Evolutionary conservation across 1,284 basidiomycete genomes (phyloP), one percentile per base, ranked within the genome.

Genomic region (Polyporus tsugae): DNA sequence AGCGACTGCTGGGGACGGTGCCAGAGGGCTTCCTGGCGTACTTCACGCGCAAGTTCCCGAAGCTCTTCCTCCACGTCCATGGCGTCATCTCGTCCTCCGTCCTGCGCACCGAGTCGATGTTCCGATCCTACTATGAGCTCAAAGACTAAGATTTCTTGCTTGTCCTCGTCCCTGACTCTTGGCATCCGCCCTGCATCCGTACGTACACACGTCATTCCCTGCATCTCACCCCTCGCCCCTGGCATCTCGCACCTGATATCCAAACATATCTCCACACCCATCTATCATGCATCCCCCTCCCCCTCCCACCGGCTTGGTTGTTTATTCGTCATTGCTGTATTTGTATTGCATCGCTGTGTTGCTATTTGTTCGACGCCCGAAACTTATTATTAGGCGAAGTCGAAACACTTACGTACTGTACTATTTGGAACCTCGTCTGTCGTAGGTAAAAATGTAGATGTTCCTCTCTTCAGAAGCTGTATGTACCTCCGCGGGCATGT

Each of bases 11-110:
- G 15, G 97, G 97, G 9, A 83, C 92, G 5, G 91, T 99, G 84
- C 97, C 98, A 0, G 92, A 94, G 71, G 97, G 97, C 13, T 99
- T 96, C 84, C 81, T 99, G 66, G 82, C 86, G 4, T 99, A 99
- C 81, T 99, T 99, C 78, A 98, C 96, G 0, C 85, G 89, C 52
- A 90, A 96, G n/a, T 99, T 94, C 82, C 97, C 97, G 5, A 84
- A 82, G 44, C 86, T 99, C 22, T 96, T 99, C 85, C 82, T 98
- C 71, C 97, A 99, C 78, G 96, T 99, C 44, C 92, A 98, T 77
- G 79, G 84, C 33, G 95, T 96, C 71, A 86, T 99, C 67, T 84
- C 86, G 10, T 83, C 86, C 60, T 92, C 90, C 6, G 81, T 87
- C 36, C 82, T 96, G 41, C 84, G 88, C 58, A 83, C 84, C 70